Evolutionary conservation across 805 yeast genomes (phyloP).

Genomic region (Candida michaelii): DNA sequence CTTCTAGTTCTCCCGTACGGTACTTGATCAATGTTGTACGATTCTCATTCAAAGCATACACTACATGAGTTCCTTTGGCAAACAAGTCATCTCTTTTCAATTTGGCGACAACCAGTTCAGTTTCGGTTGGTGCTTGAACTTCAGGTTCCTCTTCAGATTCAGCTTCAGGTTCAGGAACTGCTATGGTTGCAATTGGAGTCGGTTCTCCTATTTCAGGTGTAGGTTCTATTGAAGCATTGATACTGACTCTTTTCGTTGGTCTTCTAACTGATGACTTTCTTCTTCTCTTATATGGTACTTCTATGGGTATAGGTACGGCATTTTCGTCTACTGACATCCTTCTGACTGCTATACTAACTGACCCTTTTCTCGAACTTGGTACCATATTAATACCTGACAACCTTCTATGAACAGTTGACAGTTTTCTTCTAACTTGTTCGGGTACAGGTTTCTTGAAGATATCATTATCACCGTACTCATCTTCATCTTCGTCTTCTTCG

Average conservation of each 20-base stretch:
- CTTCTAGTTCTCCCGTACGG: slow-evolving; percentile 16
- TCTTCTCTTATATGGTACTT: slow-evolving; percentile 36
- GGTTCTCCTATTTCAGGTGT: slow-evolving; percentile 9
- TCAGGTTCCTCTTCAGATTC: slow-evolving; percentile 11
- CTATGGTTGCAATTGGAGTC: slow-evolving; percentile 6
- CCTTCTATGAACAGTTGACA: slow-evolving; percentile 33
- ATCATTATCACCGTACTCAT: slow-evolving; percentile 24
- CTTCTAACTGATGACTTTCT: slow-evolving; percentile 26
- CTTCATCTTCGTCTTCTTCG: slow-evolving; percentile 13
- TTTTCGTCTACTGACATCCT: slow-evolving; percentile 13
- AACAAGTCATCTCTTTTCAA: slow-evolving; percentile 14
- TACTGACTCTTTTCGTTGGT: slow-evolving; percentile 16
- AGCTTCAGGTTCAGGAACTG: slow-evolving; percentile 3
- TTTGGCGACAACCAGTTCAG: background rate
- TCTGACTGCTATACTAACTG: slow-evolving; percentile 24
- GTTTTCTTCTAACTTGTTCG: slow-evolving; percentile 22
- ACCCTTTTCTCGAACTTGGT: slow-evolving; percentile 25
- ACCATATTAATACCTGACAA: slow-evolving; percentile 33
- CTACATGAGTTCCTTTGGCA: slow-evolving; percentile 10
- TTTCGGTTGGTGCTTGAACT: background rate
- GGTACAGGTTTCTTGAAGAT: slow-evolving; percentile 29
- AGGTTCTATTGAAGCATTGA: slow-evolving; percentile 8
- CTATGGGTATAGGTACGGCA: slow-evolving; percentile 34
- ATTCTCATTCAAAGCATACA: slow-evolving; percentile 34
- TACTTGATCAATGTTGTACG: slow-evolving; percentile 30